A percentile compares a stretch with the other conserved stretches of the same genome.
Conservation (phyloP, 228 moss, liverwort and hornwort species). For the Sphagnum fallax region DNA sequence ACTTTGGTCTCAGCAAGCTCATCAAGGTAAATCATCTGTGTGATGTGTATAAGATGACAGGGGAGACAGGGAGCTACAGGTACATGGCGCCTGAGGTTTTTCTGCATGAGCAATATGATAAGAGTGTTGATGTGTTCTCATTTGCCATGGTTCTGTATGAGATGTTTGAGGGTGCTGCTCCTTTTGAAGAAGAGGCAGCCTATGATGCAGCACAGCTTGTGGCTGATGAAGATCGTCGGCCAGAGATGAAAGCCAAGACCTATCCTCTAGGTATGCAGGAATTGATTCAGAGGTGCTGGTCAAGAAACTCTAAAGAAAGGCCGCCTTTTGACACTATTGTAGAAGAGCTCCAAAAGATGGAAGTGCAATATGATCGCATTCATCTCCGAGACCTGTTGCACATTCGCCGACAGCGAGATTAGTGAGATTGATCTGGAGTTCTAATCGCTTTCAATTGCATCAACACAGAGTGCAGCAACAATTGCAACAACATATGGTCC, state of each 20-base stretch:
- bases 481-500: too few relatives aligned
- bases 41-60: conserved; percentile 90
- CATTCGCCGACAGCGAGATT: not conserved
- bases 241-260: conserved; percentile 21
- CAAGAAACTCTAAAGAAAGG: conserved; percentile 32
- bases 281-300: conserved; percentile 61
- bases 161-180: conserved; percentile 55
- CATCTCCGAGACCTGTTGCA: not conserved
- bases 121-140: conserved; percentile 56
- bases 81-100: conserved; percentile 60
- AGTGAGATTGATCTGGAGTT: too few relatives aligned
- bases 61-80: conserved; percentile 90
- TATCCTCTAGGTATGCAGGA: conserved; percentile 55
- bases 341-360: conserved; percentile 37
- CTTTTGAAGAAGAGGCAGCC: conserved; percentile 27
- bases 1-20: conserved; percentile 94
- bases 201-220: conserved; percentile 31
- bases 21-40: conserved; percentile 49
- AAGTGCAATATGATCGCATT: conserved; percentile 11
- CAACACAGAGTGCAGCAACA: too few relatives aligned
- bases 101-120: conserved; percentile 34
- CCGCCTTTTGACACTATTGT: conserved; percentile 52
- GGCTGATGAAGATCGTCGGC: conserved; percentile 23
- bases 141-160: conserved; percentile 52
- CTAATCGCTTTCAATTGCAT: too few relatives aligned